Evolutionary conservation across 2,329 filamentous ascomycete species (phyloP).

Genomic region (Penicillium sp.): DNA sequence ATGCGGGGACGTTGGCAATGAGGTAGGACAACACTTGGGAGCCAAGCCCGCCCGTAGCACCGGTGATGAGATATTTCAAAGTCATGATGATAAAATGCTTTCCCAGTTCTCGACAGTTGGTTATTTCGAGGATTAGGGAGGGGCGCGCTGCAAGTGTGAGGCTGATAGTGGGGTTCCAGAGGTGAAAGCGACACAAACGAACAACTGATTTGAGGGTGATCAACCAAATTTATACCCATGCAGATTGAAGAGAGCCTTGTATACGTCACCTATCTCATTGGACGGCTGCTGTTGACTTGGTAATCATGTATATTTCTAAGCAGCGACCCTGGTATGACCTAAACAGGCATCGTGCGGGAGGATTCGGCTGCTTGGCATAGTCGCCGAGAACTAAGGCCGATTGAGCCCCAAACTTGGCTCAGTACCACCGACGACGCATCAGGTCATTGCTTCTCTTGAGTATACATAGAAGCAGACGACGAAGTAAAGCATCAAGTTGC

Average conservation of each 20-base stretch:
- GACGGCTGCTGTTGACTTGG: background rate
- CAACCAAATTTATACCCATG: background rate
- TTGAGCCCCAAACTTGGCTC: background rate
- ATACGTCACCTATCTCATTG: background rate
- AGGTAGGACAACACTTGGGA: constrained; percentile 36
- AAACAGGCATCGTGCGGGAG: background rate
- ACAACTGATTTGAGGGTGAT: background rate
- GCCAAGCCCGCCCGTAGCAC: constrained; percentile 42
- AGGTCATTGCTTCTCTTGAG: no score
- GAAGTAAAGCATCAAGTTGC: no score
- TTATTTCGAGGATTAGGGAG: background rate
- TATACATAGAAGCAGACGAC: no score
- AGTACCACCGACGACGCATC: no score
- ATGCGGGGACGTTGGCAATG: constrained; percentile 38
- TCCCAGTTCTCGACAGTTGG: background rate
- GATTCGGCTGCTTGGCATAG: background rate
- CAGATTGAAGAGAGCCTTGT: background rate
- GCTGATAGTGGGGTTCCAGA: no score
- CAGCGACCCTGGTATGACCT: background rate
- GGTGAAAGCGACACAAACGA: no score
- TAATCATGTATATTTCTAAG: constrained; percentile 1
- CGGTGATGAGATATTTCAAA: constrained; percentile 42
- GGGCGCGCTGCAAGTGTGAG: no score
- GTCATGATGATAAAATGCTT: constrained; percentile 22
- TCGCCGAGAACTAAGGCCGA: background rate